phyloP scores from a whole-genome alignment of 73 alveolate genomes.

The Breviolum minutum region DNA sequence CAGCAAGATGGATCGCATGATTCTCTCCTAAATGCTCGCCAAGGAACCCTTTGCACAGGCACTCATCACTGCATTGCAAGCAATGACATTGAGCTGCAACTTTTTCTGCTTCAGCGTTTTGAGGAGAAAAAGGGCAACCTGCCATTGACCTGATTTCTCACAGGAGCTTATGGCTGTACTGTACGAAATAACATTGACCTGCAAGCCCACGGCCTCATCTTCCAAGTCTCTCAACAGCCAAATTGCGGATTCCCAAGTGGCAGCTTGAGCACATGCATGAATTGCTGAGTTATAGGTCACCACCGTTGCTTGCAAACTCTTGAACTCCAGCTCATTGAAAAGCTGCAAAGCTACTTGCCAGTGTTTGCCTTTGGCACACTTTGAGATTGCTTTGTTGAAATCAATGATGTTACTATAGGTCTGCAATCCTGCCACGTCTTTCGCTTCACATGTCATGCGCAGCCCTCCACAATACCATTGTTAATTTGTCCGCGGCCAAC shows the following conservation, averaged over 20 bases:
- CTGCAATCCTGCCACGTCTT: background rate
- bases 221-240: background rate
- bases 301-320: background rate
- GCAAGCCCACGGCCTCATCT: background rate
- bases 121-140: background rate
- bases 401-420: background rate
- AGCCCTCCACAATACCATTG: background rate
- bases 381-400: slow-evolving; percentile 19
- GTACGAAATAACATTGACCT: background rate
- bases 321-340: background rate
- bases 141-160: slow-evolving; percentile 40
- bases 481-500: background rate
- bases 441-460: background rate
- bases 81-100: background rate
- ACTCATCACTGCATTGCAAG: background rate
- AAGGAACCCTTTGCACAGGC: slow-evolving; percentile 47
- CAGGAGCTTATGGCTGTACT: slow-evolving; percentile 44
- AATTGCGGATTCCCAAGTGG: slow-evolving; percentile 17
- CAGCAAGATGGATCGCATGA: too few relatives aligned
- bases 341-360: slow-evolving; percentile 34
- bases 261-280: slow-evolving; percentile 21
- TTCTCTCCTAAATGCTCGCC: background rate
- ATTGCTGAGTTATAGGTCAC: slow-evolving; percentile 72
- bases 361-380: background rate
- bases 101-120: background rate